Conservation (phyloP, 2,329 filamentous ascomycete species). For the Aureobasidium lini region DNA sequence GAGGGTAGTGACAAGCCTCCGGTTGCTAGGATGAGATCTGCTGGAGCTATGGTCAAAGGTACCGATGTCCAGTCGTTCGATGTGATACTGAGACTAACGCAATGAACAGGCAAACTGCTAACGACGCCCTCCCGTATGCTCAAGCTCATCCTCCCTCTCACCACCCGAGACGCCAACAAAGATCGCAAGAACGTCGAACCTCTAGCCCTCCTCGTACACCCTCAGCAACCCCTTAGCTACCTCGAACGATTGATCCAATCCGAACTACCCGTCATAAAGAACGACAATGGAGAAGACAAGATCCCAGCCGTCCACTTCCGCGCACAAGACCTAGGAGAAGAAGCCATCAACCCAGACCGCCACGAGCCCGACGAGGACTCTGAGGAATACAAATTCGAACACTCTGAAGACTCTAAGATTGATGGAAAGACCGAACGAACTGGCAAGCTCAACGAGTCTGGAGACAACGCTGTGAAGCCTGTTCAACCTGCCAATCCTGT, state of each 20-base stretch:
- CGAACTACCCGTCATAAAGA: conserved; percentile 64
- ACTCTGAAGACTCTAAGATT: conserved; percentile 43
- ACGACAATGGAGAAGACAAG: conserved; percentile 56
- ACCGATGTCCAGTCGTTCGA: not conserved
- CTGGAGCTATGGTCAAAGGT: conserved; percentile 60
- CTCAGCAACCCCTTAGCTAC: conserved; percentile 85
- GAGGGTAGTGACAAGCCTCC: conserved; percentile 54
- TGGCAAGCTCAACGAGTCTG: conserved; percentile 30
- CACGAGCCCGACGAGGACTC: conserved; percentile 23
- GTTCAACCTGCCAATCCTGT: conserved; percentile 16
- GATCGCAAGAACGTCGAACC: conserved; percentile 70
- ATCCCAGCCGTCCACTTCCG: conserved; percentile 71
- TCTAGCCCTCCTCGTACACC: conserved; percentile 76
- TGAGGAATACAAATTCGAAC: conserved; percentile 35
- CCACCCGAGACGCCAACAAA: conserved; percentile 50
- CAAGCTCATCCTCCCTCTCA: conserved; percentile 71
- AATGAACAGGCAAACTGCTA: conserved; percentile 58
- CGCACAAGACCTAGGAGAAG: conserved; percentile 65
- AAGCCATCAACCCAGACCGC: conserved; percentile 33
- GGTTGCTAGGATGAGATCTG: conserved; percentile 42
- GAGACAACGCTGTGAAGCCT: conserved; percentile 20
- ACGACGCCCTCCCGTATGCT: conserved; percentile 74
- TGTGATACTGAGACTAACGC: not conserved
- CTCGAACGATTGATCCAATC: conserved; percentile 83
- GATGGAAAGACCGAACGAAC: conserved; percentile 42